A percentile compares a stretch with the other conserved stretches of the same genome.
Conservation (phyloP, 2,329 filamentous ascomycete genomes). For the Thermoascus crustaceus region DNA sequence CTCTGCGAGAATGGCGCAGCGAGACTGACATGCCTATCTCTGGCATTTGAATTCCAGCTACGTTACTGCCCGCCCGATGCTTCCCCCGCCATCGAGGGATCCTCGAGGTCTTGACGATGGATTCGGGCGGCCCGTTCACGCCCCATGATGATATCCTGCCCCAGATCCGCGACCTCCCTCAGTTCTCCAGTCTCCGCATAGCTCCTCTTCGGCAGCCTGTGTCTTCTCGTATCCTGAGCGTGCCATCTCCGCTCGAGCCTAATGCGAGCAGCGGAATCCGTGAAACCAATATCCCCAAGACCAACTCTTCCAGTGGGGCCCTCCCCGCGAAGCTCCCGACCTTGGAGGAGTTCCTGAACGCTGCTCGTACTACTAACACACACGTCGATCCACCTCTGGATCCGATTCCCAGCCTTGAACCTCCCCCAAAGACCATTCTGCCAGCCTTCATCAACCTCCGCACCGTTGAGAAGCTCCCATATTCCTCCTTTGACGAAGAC, state of each 20-base stretch:
- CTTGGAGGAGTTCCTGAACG: slow-evolving; percentile 28
- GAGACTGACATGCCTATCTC: background rate
- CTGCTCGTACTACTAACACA: slow-evolving; percentile 28
- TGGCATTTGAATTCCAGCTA: background rate
- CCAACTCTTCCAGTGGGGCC: slow-evolving; percentile 18
- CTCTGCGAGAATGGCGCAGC: background rate
- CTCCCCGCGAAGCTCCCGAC: slow-evolving; percentile 29
- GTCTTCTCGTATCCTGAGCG: slow-evolving; percentile 32
- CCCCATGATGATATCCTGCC: slow-evolving; percentile 34
- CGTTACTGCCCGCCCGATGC: background rate
- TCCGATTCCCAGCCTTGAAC: slow-evolving; percentile 25
- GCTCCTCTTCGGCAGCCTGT: slow-evolving; percentile 41
- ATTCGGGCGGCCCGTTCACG: slow-evolving; percentile 22
- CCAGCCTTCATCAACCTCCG: slow-evolving; percentile 42
- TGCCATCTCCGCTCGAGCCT: slow-evolving; percentile 40
- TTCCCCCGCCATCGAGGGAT: slow-evolving; percentile 4
- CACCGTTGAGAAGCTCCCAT: slow-evolving; percentile 37
- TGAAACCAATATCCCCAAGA: slow-evolving; percentile 23
- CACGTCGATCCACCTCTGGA: slow-evolving; percentile 23
- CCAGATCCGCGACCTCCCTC: slow-evolving; percentile 34
- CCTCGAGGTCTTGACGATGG: slow-evolving; percentile 19
- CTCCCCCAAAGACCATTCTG: slow-evolving; percentile 32
- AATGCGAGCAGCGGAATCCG: slow-evolving; percentile 28
- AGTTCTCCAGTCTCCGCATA: slow-evolving; percentile 37
- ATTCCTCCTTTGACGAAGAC: slow-evolving; percentile 33